Base-by-base conservation (phyloP, 306 rosid species). In the Dryas drummondii region DNA sequence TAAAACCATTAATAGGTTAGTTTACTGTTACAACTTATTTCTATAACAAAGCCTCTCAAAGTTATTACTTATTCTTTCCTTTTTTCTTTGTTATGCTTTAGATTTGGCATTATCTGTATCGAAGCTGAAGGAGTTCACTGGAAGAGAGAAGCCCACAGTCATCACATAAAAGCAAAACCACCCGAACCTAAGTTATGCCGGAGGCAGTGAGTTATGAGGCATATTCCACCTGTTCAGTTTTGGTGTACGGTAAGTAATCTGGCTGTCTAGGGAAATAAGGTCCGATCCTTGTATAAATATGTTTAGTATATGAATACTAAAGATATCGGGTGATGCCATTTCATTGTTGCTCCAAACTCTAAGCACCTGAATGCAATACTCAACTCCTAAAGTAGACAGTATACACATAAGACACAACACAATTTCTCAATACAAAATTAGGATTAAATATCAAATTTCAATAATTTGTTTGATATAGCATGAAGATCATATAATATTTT, bases 91-190 rank as follows among this genome's bases (percentile, higher is more conserved):
- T 66, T 72, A 52, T 71, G 73, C 13, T 76, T 66, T 80, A 94
- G 99, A 96, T 86, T 85, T 96, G 90, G 99, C 97, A 37, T 75
- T 96, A 59, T 87, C 94, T 0, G 55, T 90, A 68, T 96, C 98
- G 11, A 89, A 89, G 85, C 86, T 96, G 82, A 86, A 87, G 91
- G 99, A 90, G 6, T 90, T 87, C 91, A 96, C 98, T 6, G 97
- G 99, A 76, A 92, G 97, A 80, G 91, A 92, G 66, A 85, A 89
- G 76, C 99, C 99, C 56, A 96, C 99, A 57, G 99, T 96, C 80
- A 92, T 96, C 86, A 92, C 99, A 77, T 96, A 82, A 82, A n/a
- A 74, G 72, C 56, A 77, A 67, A 75, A 71, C 71, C 79, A 76
- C 48, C 59, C 47, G 6, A 5, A 73, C 49, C 19, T 22, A 46